A percentile compares a stretch with the other conserved stretches of the same genome.
Evolutionary conservation across 2,329 filamentous ascomycete genomes (phyloP).

Genomic region (Aspergillus nomiae): DNA sequence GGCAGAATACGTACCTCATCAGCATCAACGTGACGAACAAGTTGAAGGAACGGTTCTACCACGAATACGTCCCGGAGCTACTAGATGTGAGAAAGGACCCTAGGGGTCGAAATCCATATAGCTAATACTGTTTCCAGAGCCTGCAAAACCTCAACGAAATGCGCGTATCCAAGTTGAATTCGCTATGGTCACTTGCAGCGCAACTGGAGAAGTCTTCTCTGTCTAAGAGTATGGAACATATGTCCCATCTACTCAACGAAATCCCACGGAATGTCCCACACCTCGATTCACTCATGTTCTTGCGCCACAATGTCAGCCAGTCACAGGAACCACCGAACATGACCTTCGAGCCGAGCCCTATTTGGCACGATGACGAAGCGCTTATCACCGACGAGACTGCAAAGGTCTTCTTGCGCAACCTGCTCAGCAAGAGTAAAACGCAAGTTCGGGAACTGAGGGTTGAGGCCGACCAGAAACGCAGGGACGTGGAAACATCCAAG

Average conservation of each 20-base stretch:
- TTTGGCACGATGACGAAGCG: constrained; percentile 90
- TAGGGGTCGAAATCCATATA: not conserved
- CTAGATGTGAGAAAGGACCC: constrained; percentile 66
- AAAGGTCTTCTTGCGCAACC: constrained; percentile 87
- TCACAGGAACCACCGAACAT: constrained; percentile 86
- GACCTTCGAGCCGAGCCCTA: constrained; percentile 87
- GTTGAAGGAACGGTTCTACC: constrained; percentile 95
- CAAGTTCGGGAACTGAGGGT: constrained; percentile 77
- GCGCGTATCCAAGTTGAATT: constrained; percentile 78
- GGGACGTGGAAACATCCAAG: constrained; percentile 80
- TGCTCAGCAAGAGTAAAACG: constrained; percentile 85
- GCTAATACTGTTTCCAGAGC: constrained; percentile 43
- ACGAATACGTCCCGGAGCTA: constrained; percentile 92
- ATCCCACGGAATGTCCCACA: constrained; percentile 85
- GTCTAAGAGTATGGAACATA: constrained; percentile 69
- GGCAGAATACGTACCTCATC: constrained; percentile 88
- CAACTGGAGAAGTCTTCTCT: constrained; percentile 79
- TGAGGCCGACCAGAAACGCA: constrained; percentile 81
- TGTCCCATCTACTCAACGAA: constrained; percentile 74
- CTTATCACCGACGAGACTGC: constrained; percentile 87
- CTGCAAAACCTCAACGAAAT: constrained; percentile 93
- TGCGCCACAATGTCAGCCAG: constrained; percentile 80
- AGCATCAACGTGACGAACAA: constrained; percentile 96
- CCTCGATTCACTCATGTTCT: constrained; percentile 97
- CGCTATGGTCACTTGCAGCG: constrained; percentile 79